Percentiles rank a stretch among this genome's conserved stretches.
These are phyloP conservation scores for Chiua sp. DNA, from an alignment of 1,284 basidiomycete species.

Conservation along the genomic window DNA sequence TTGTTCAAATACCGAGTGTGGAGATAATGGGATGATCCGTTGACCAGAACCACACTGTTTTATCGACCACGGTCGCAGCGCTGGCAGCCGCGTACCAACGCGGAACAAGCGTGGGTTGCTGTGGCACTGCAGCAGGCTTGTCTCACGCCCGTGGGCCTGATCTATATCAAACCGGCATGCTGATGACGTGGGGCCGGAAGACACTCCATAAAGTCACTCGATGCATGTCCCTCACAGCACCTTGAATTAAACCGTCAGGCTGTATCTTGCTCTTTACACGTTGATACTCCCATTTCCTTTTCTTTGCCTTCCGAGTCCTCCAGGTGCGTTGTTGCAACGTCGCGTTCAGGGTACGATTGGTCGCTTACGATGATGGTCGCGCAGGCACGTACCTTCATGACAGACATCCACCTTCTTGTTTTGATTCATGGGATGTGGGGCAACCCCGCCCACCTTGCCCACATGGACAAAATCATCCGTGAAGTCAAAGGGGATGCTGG, in stretches of 20 bases:
- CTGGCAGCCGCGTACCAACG: not conserved
- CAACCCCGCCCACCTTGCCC: conserved; percentile 58
- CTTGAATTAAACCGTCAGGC: not conserved
- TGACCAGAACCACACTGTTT: conserved; percentile 12
- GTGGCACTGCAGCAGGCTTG: conserved; percentile 7
- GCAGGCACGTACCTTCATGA: conserved; percentile 26
- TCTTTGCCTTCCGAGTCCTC: not conserved
- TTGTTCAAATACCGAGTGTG: not conserved
- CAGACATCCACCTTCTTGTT: conserved; percentile 62
- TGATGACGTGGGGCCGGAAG: conserved; percentile 3
- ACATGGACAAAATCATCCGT: conserved; percentile 49
- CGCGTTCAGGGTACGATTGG: not conserved
- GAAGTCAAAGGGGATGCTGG: conserved; percentile 38
- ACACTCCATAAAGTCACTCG: not conserved
- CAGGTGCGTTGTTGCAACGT: conserved; percentile 6
- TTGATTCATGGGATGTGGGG: conserved; percentile 91
- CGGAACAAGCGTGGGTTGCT: not conserved
- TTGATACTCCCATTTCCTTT: conserved; percentile 3
- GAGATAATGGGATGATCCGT: not conserved
- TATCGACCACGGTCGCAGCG: not conserved
- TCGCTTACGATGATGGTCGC: conserved; percentile 2
- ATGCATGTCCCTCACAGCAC: conserved; percentile 8
- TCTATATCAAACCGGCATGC: not conserved
- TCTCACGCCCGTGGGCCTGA: not conserved
- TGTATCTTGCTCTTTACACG: conserved; percentile 7